These are phyloP conservation scores for Microdochium paspali DNA, from an alignment of 2,329 filamentous ascomycete species.

Conservation along the genomic window DNA sequence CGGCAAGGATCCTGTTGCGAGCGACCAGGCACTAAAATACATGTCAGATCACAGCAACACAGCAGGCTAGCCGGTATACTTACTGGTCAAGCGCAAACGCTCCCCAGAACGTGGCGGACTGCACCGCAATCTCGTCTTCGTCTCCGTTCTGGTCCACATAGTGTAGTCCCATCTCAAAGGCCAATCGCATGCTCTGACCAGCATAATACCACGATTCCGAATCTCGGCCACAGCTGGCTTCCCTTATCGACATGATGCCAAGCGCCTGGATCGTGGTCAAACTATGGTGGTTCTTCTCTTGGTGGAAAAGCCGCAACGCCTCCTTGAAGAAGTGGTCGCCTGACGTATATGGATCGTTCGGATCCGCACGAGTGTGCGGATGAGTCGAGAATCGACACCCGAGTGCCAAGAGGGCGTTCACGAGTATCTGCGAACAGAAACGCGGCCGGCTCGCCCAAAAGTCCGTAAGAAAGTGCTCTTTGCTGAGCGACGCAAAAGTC, in stretches of 20 bases:
- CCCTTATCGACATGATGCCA: constrained; percentile 66
- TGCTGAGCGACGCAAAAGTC: constrained; percentile 63
- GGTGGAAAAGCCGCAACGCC: constrained; percentile 48
- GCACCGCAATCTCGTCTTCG: constrained; percentile 46
- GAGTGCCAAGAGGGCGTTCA: constrained; percentile 56
- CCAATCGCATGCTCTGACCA: constrained; percentile 62
- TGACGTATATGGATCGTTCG: constrained; percentile 52
- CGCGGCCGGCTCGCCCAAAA: constrained; percentile 51
- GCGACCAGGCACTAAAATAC: neutral
- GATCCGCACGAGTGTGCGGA: constrained; percentile 51
- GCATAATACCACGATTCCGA: constrained; percentile 66
- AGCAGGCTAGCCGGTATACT: constrained; percentile 18
- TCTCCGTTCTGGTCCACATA: constrained; percentile 37
- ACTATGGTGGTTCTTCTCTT: constrained; percentile 47
- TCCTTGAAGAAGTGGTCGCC: constrained; percentile 71
- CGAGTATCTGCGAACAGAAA: constrained; percentile 58
- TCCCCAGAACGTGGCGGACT: constrained; percentile 52
- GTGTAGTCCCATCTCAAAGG: constrained; percentile 63
- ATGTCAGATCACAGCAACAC: neutral
- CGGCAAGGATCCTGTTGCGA: constrained; percentile 50
- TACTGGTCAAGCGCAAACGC: constrained; percentile 56
- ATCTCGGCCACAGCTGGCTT: constrained; percentile 63
- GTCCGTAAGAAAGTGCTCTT: constrained; percentile 60
- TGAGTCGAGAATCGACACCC: constrained; percentile 62
- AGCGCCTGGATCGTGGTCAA: constrained; percentile 67